A percentile compares a stretch with the other conserved stretches of the same genome.
phyloP scores from a whole-genome alignment of 352 stramenopile genomes.

The Phytophthora pluvialis region DNA sequence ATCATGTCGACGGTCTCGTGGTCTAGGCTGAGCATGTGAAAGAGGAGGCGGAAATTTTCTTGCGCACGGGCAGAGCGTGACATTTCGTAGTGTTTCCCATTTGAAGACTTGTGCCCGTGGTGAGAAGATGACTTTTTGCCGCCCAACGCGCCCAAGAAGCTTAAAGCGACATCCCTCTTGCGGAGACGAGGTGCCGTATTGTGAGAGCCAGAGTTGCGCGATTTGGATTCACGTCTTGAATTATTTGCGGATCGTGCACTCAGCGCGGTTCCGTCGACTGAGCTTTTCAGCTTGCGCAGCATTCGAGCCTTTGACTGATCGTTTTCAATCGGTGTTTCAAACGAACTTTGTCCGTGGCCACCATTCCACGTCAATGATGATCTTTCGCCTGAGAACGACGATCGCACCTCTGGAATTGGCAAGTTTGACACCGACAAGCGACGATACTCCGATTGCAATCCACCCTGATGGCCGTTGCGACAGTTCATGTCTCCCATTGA shows the following conservation, averaged over 20 bases:
- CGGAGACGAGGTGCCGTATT: conserved; percentile 40
- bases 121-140: conserved; percentile 29
- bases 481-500: conserved; percentile 25
- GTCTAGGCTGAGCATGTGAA: conserved; percentile 93
- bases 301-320: conserved; percentile 67
- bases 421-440: conserved; percentile 42
- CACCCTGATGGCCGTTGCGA: conserved; percentile 5
- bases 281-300: conserved; percentile 70
- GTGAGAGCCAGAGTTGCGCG: conserved; percentile 20
- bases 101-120: conserved; percentile 23
- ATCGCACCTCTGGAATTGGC: conserved; percentile 38
- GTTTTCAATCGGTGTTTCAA: conserved; percentile 63
- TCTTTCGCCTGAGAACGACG: conserved; percentile 44
- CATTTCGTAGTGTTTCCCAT: conserved; percentile 22
- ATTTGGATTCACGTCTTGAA: conserved; percentile 18
- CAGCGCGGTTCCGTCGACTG: conserved; percentile 24
- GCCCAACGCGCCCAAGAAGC: conserved; percentile 43
- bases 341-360: conserved; percentile 47
- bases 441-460: conserved; percentile 18
- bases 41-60: conserved; percentile 96
- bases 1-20: conserved; percentile 93
- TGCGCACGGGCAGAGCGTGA: conserved; percentile 37
- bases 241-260: conserved; percentile 21
- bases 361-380: conserved; percentile 40
- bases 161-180: conserved; percentile 74